Percentiles rank a stretch among this genome's conserved stretches.
phyloP scores from a whole-genome alignment of 108 stramenopile species.

The Licmophora abbreviata region DNA sequence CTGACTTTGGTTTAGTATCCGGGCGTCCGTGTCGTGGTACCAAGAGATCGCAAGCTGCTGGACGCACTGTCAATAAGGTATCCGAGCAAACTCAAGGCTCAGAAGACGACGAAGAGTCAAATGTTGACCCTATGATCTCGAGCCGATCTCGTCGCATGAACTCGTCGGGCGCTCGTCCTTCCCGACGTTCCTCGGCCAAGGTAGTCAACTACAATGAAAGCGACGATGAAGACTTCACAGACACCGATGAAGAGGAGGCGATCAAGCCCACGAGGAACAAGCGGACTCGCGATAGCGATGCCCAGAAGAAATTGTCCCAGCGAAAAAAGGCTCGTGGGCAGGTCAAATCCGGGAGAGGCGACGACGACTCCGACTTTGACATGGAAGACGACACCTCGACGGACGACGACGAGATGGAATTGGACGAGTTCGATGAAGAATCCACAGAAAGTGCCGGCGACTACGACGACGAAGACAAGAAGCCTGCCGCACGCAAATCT shows the following conservation, averaged over 20 bases:
- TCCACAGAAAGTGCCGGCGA: constrained; percentile 3
- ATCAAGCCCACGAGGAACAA: neutral
- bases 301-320: neutral
- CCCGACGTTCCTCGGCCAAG: neutral
- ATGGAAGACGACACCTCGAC: constrained; percentile 3
- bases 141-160: too few relatives aligned
- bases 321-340: neutral
- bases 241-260: constrained; percentile 5
- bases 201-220: constrained; percentile 6
- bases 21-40: neutral
- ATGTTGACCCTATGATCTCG: too few relatives aligned
- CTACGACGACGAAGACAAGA: neutral
- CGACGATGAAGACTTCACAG: constrained; percentile 2
- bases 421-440: constrained; percentile 10
- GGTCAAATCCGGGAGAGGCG: constrained; percentile 6
- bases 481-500: neutral
- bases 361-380: constrained; percentile 11
- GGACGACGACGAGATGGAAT: constrained; percentile 3
- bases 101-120: neutral
- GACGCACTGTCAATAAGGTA: constrained; percentile 1
- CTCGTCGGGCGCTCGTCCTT: neutral
- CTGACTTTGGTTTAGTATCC: neutral
- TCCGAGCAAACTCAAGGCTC: neutral
- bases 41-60: neutral
- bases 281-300: too few relatives aligned